Percentiles rank a stretch among this genome's conserved stretches.
Evolutionary conservation across 2,329 filamentous ascomycete genomes (phyloP).

Genomic region (Clonostachys chloroleuca): DNA sequence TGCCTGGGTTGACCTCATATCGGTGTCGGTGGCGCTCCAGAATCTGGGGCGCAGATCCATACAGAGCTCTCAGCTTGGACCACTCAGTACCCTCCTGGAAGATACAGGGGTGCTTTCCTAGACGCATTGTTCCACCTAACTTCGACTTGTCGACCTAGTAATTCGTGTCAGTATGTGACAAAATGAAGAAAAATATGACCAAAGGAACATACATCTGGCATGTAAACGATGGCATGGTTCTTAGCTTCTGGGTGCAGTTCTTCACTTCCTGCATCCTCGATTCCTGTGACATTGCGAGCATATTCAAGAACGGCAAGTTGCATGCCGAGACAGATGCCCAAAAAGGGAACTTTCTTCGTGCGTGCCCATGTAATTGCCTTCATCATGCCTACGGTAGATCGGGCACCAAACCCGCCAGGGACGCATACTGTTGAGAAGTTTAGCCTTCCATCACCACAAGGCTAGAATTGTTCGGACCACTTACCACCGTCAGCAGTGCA

Average conservation of each 20-base stretch:
- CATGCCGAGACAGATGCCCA: slow-evolving; percentile 90
- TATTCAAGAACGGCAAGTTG: slow-evolving; percentile 90
- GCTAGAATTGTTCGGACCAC: neutral
- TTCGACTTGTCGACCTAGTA: slow-evolving; percentile 50
- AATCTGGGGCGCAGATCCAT: slow-evolving; percentile 53
- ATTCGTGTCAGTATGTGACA: neutral
- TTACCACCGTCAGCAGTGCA: slow-evolving; percentile 61
- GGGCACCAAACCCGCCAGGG: slow-evolving; percentile 73
- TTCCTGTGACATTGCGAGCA: slow-evolving; percentile 69
- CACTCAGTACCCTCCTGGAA: slow-evolving; percentile 76
- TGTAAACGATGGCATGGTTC: slow-evolving; percentile 77
- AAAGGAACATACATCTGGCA: slow-evolving; percentile 63
- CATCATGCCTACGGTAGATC: slow-evolving; percentile 90
- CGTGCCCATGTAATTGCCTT: slow-evolving; percentile 82
- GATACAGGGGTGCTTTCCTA: slow-evolving; percentile 68
- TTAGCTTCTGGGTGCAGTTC: slow-evolving; percentile 52
- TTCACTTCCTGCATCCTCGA: slow-evolving; percentile 50
- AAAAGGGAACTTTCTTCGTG: slow-evolving; percentile 72
- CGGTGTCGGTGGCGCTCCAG: slow-evolving; percentile 81
- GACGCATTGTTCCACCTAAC: slow-evolving; percentile 82
- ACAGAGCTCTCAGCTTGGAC: slow-evolving; percentile 73
- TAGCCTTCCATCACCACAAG: no score
- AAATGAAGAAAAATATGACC: neutral
- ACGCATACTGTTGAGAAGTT: slow-evolving; percentile 32
- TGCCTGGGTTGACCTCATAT: slow-evolving; percentile 85